A percentile compares a stretch with the other conserved stretches of the same genome.
Conservation (phyloP, 2,329 filamentous ascomycete species). For the Daldinia eschscholtzii region DNA sequence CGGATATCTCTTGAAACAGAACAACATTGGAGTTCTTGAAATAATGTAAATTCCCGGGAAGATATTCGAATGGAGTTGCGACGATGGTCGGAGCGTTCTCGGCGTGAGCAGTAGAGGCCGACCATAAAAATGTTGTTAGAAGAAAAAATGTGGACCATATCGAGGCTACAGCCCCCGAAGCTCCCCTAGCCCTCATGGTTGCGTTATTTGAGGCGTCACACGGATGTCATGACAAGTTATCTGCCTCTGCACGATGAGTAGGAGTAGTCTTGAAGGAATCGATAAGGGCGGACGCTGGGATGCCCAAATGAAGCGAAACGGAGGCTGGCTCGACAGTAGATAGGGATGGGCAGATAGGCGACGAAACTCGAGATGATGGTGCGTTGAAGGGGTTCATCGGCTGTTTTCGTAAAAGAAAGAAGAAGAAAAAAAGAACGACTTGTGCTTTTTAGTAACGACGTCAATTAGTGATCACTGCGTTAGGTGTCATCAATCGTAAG, state of each 20-base stretch:
- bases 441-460: slow-evolving; percentile 7
- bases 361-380: slow-evolving; percentile 6
- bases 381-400: slow-evolving; percentile 1
- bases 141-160: slow-evolving; percentile 55
- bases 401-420: slow-evolving; percentile 4
- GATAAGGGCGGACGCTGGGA: slow-evolving; percentile 15
- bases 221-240: slow-evolving; percentile 60
- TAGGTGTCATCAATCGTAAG: slow-evolving; percentile 37
- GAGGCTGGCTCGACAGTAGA: neutral
- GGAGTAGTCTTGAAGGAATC: slow-evolving; percentile 6
- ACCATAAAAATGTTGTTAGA: slow-evolving; percentile 52
- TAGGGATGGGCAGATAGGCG: neutral
- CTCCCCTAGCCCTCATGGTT: slow-evolving; percentile 68
- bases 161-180: slow-evolving; percentile 61
- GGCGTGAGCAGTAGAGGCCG: slow-evolving; percentile 56
- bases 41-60: slow-evolving; percentile 81
- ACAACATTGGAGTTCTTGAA: slow-evolving; percentile 90
- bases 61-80: slow-evolving; percentile 73
- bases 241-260: slow-evolving; percentile 10
- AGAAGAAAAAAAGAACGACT: slow-evolving; percentile 21
- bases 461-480: slow-evolving; percentile 19
- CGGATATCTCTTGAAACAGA: slow-evolving; percentile 76
- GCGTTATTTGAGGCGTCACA: slow-evolving; percentile 50
- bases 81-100: slow-evolving; percentile 77
- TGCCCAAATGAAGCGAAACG: slow-evolving; percentile 16